Evolutionary conservation across 2,329 filamentous ascomycete genomes (phyloP), one percentile per base, ranked within the genome.

Genomic region (Aspergillus sojae): DNA sequence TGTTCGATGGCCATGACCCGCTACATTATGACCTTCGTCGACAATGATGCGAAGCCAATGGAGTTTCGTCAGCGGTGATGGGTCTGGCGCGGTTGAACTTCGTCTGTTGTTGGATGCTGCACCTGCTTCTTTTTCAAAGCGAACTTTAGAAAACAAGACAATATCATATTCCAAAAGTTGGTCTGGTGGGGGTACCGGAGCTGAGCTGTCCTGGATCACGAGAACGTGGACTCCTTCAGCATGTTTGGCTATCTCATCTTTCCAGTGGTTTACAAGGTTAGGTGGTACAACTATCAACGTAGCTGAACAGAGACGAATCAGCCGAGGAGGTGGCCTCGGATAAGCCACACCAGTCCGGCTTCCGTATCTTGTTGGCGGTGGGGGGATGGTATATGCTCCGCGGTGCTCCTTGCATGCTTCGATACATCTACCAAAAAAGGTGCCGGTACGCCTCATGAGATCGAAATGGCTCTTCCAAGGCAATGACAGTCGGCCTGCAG

Each of bases 11-110:
- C 81, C 80, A 6, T 86, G 86, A 43, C 91, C 90, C 0, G 92
- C 92, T 63, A 97, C 89, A 63, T 86, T 91, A 74, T 97, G 93
- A 0, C 94, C 94, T 82, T 97, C 94, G 67, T 98, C 94, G 21
- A 96, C 90, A 53, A 98, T 94, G 54, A 96, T 89, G 1, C 94
- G 86, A 70, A 97, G 89, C 85, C 94, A 97, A 69, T 92, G 93
- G 4, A 97, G 77, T 9, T 86, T 78, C 45, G 88, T 87, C 21
- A 97, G 77, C 0, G 90, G 86, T 1, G 88, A 91, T 11, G 84
- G 74, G 36, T 88, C 85, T 66, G 80, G 75, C 1, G 73, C 68
- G 9, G 70, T 73, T 4, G 81, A 71, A 62, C 81, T 83, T n/a
- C 75, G 79, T 61, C 67, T 85, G 74, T 66, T 85, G 63, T 87